These are phyloP conservation scores for Malus hybrid DNA, from an alignment of 331 rosid species.

Conservation along the genomic window DNA sequence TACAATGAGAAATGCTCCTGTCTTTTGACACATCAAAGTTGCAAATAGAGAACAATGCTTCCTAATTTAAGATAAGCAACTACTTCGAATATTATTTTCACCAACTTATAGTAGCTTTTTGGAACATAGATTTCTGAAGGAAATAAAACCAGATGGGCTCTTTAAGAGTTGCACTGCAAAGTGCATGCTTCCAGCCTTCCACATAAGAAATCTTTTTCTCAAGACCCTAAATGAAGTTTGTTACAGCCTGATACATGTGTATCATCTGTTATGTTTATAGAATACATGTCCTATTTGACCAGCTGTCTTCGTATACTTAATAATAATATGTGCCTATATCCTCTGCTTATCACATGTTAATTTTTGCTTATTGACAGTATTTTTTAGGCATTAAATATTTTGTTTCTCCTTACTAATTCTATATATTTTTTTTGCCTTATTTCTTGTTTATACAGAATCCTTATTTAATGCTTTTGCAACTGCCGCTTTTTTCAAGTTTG, in stretches of 20 bases:
- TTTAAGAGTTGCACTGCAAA: background rate
- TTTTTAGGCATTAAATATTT: background rate
- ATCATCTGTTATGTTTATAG: background rate
- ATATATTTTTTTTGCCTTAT: conserved; percentile 10
- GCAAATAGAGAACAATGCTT: background rate
- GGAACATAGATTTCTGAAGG: background rate
- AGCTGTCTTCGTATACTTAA: background rate
- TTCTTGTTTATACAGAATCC: conserved; percentile 55
- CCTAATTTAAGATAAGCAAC: background rate
- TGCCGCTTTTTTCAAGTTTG: conserved; percentile 95
- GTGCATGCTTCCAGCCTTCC: background rate
- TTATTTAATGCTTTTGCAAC: conserved; percentile 96
- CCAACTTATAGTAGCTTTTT: background rate
- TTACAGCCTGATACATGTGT: background rate
- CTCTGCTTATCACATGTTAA: background rate
- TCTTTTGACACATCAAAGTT: background rate
- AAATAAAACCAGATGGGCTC: background rate
- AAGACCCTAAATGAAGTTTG: background rate
- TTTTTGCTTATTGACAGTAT: background rate
- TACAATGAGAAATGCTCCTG: background rate
- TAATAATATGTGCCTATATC: background rate
- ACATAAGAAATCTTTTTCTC: background rate
- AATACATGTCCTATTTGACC: background rate
- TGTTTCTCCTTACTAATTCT: conserved; percentile 6
- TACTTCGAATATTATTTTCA: background rate